A percentile compares a stretch with the other conserved stretches of the same genome.
phyloP scores from a whole-genome alignment of 225 moss, liverwort and hornwort genomes.

The Physcomitrellopsis africana region DNA sequence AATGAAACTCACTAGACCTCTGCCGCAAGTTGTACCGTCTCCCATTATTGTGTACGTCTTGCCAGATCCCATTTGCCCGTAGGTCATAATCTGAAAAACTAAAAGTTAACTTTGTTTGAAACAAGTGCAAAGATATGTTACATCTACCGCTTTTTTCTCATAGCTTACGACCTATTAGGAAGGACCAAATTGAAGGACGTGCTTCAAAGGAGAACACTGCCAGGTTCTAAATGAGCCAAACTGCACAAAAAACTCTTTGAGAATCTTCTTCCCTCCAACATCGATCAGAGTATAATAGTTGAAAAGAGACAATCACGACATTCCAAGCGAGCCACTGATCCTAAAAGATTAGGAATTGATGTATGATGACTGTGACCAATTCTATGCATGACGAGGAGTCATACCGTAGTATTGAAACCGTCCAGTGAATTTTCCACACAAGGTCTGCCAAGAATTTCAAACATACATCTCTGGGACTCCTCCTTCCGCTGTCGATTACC shows the following conservation, averaged over 20 bases:
- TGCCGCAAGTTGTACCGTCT: slow-evolving; percentile 64
- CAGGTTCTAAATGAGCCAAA: too few relatives aligned
- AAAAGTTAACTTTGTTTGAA: neutral
- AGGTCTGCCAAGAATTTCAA: slow-evolving; percentile 73
- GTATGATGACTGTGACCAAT: too few relatives aligned
- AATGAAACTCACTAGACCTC: slow-evolving; percentile 66
- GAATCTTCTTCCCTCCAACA: too few relatives aligned
- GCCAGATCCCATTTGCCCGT: slow-evolving; percentile 80
- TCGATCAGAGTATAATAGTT: too few relatives aligned
- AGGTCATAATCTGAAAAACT: slow-evolving; percentile 64
- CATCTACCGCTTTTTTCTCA: slow-evolving; percentile 7
- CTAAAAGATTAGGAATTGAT: too few relatives aligned
- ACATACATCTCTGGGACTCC: slow-evolving; percentile 72
- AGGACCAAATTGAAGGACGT: neutral
- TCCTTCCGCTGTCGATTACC: slow-evolving; percentile 63
- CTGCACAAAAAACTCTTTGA: too few relatives aligned
- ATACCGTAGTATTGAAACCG: slow-evolving; percentile 80
- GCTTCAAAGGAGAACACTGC: neutral
- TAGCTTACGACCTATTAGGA: neutral
- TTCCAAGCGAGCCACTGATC: too few relatives aligned
- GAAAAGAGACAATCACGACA: too few relatives aligned
- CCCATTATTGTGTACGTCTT: slow-evolving; percentile 88
- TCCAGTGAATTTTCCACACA: slow-evolving; percentile 81
- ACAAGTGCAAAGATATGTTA: neutral
- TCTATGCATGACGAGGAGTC: neutral